Percentiles rank a stretch among this genome's conserved stretches.
Evolutionary conservation across 129 eudicot genomes (phyloP).

Genomic region (Flaveria bidentis): DNA sequence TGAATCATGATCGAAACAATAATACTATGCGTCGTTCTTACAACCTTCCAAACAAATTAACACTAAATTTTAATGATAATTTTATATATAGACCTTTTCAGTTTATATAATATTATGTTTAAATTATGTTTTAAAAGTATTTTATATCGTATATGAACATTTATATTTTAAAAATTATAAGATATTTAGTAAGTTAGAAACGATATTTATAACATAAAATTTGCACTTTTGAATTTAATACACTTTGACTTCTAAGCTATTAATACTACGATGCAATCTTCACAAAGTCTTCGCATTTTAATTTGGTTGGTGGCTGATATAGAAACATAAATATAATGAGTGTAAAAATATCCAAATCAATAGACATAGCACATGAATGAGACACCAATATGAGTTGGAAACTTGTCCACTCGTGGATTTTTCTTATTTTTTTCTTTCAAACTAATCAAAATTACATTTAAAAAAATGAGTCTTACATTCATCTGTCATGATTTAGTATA

Average conservation of each 20-base stretch:
- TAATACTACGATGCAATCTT: background rate
- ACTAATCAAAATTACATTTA: background rate
- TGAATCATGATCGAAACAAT: too few species aligned
- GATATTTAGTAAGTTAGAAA: background rate
- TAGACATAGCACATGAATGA: constrained; percentile 13
- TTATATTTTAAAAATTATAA: too few species aligned
- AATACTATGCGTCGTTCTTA: too few species aligned
- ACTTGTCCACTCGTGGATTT: background rate
- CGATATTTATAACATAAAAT: background rate
- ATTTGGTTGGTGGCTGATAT: constrained; percentile 18
- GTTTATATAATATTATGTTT: too few species aligned
- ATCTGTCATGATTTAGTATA: too few species aligned
- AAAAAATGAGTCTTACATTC: too few species aligned
- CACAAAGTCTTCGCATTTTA: constrained; percentile 11
- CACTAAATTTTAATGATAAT: too few species aligned
- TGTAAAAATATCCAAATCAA: constrained; percentile 9
- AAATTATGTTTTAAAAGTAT: too few species aligned
- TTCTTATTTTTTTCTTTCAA: background rate
- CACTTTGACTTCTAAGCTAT: background rate
- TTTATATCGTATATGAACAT: too few species aligned
- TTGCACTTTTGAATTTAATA: background rate
- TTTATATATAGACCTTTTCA: too few species aligned
- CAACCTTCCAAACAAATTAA: too few species aligned
- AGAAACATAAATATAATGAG: constrained; percentile 8
- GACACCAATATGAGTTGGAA: background rate